A percentile compares a stretch with the other conserved stretches of the same genome.
Evolutionary conservation across 169 alveolate species (phyloP).

Genomic region (Fabrea salina): DNA sequence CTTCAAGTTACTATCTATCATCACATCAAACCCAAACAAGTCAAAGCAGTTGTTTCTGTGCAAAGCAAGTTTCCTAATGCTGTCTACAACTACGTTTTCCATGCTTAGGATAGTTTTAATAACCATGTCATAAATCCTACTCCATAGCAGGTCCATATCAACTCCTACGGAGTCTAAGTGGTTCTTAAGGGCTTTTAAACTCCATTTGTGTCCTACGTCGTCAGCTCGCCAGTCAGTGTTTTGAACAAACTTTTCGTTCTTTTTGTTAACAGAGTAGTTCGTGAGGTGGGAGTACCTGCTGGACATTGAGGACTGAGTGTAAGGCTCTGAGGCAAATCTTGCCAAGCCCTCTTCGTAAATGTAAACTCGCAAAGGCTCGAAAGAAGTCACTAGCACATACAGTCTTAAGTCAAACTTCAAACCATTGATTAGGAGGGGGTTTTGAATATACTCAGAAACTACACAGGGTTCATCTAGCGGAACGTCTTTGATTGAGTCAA

Average conservation of each 20-base stretch:
- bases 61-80: neutral
- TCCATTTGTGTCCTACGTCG: constrained; percentile 72
- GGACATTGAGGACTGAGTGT: constrained; percentile 25
- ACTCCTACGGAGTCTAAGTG: constrained; percentile 47
- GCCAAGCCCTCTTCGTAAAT: constrained; percentile 80
- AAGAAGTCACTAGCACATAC: constrained; percentile 55
- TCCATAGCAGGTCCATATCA: constrained; percentile 47
- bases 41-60: constrained; percentile 34
- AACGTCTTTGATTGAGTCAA: constrained; percentile 47
- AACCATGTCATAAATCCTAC: constrained; percentile 68
- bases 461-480: constrained; percentile 32
- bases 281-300: constrained; percentile 69
- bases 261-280: constrained; percentile 74
- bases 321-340: constrained; percentile 73
- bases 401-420: constrained; percentile 59
- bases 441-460: constrained; percentile 1
- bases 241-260: constrained; percentile 66
- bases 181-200: constrained; percentile 52
- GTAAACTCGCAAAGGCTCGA: constrained; percentile 61
- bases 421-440: constrained; percentile 42
- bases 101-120: constrained; percentile 62
- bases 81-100: constrained; percentile 43
- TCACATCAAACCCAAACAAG: constrained; percentile 73
- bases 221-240: constrained; percentile 63
- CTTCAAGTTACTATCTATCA: constrained; percentile 59